Evolutionary conservation across 2,329 filamentous ascomycete species (phyloP), one percentile per base, ranked within the genome.

Genomic region (Arthroderma uncinatum): DNA sequence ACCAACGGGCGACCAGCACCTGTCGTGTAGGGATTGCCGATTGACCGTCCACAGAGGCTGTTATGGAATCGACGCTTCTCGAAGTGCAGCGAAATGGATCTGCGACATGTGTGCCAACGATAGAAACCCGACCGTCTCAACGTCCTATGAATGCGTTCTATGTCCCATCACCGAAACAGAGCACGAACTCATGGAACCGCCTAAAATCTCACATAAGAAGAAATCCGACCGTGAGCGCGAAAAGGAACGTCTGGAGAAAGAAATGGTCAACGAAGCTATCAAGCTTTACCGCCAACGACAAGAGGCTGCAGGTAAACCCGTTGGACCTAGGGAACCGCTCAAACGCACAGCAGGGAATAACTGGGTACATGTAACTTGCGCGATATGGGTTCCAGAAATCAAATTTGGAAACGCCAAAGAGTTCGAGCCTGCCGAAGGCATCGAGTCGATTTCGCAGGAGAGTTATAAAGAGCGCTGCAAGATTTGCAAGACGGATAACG

Each of bases 91-190:
- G 47, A 95, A 95, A 71, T 98, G 93, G 93, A 82, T 86, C 40
- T 98, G 93, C 71, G 93, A 97, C 72, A 95, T 91, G 81, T 98
- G 93, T 71, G 79, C 84, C 37, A 98, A 98, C 67, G 93, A 98
- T 68, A 89, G 90, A 69, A 92, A 86, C 65, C 90, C 92, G 4
- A 84, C 89, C 63, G 85, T 95, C 47, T 96, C 93, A n/a, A 92
- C 94, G 58, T 84, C 86, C 67, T 97, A 97, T 71, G 87, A 92
- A 73, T 98, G 93, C 71, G 86, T 95, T 53, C 77, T 98, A 34
- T 98, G 93, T 68, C 88, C 93, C 12, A 81, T 95, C 12, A 85
- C 89, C 58, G 79, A 82, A 64, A 94, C 87, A 0, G 84, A 89
- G 55, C 84, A 89, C 62, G 89, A 95, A 61, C 84, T 95, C 63